Conservation (phyloP, 495 filamentous ascomycete species). For the Venustampulla echinocandica region DNA sequence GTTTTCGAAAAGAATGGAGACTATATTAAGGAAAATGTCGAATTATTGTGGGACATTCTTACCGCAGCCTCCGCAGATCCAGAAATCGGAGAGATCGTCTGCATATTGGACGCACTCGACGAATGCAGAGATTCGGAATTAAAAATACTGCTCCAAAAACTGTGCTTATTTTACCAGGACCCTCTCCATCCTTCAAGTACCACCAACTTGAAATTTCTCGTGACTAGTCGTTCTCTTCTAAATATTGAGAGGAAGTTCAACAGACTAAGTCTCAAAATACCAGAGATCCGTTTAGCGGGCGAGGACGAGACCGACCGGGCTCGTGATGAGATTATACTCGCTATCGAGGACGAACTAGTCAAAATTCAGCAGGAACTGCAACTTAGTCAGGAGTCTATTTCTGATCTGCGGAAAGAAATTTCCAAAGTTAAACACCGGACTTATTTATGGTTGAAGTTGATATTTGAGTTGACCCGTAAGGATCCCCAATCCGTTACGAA, state of each 20-base stretch:
- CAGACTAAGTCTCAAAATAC: constrained; percentile 16
- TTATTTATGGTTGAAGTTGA: constrained; percentile 32
- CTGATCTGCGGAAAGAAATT: constrained; percentile 23
- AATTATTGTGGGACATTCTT: constrained; percentile 36
- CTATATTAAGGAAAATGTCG: constrained; percentile 26
- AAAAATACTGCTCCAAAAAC: constrained; percentile 8
- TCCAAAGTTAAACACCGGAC: constrained; percentile 25
- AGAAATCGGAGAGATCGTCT: constrained; percentile 37
- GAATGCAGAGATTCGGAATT: constrained; percentile 25
- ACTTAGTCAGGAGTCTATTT: constrained; percentile 17
- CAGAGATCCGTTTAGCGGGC: constrained; percentile 26
- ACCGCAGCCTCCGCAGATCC: constrained; percentile 23
- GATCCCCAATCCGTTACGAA: constrained; percentile 16
- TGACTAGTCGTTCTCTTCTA: constrained; percentile 39
- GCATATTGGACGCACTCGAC: constrained; percentile 42
- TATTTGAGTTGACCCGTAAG: constrained; percentile 24
- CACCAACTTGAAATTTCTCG: constrained; percentile 34
- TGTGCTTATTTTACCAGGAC: constrained; percentile 4
- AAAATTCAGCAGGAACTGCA: constrained; percentile 16
- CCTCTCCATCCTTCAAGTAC: constrained; percentile 7
- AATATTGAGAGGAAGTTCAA: constrained; percentile 30
- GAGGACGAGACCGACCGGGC: constrained; percentile 33
- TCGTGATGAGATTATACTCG: constrained; percentile 33
- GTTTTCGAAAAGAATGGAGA: constrained; percentile 19
- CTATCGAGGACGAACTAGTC: constrained; percentile 28